A percentile compares a stretch with the other conserved stretches of the same genome.
Evolutionary conservation across 257 asterid genomes (phyloP).

Genomic region (Ilex asprella): DNA sequence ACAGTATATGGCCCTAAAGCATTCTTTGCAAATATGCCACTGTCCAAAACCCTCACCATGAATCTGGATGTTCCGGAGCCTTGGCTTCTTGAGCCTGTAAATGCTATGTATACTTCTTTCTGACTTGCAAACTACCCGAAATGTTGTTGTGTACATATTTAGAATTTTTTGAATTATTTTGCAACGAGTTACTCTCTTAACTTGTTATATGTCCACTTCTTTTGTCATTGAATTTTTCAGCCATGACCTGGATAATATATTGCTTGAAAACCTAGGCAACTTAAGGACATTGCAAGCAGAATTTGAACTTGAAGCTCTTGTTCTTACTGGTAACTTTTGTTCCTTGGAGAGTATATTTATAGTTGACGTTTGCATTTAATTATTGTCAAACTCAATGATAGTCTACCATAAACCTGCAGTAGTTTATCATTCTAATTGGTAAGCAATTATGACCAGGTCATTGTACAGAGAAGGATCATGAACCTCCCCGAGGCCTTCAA

Average conservation of each 20-base stretch:
- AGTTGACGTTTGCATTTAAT: background rate
- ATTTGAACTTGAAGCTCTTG: slow-evolving; percentile 95
- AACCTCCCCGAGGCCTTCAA: slow-evolving; percentile 95
- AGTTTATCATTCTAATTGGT: slow-evolving; percentile 15
- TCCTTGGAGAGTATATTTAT: background rate
- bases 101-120: slow-evolving; percentile 68
- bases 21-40: slow-evolving; percentile 94
- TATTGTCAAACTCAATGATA: background rate
- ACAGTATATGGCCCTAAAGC: slow-evolving; percentile 85
- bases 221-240: slow-evolving; percentile 32
- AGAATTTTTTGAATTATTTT: no score
- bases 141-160: background rate
- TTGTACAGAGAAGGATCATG: slow-evolving; percentile 96
- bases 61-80: slow-evolving; percentile 99
- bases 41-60: slow-evolving; percentile 94
- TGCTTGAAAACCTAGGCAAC: slow-evolving; percentile 92
- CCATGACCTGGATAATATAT: slow-evolving; percentile 93
- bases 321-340: slow-evolving; percentile 68
- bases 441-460: slow-evolving; percentile 57
- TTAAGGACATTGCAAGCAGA: slow-evolving; percentile 91
- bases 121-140: background rate
- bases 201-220: slow-evolving; percentile 7
- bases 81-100: slow-evolving; percentile 93
- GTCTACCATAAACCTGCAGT: background rate
- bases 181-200: background rate